phyloP scores from a whole-genome alignment of 805 yeast genomes.

The Saturnispora halmiae region DNA sequence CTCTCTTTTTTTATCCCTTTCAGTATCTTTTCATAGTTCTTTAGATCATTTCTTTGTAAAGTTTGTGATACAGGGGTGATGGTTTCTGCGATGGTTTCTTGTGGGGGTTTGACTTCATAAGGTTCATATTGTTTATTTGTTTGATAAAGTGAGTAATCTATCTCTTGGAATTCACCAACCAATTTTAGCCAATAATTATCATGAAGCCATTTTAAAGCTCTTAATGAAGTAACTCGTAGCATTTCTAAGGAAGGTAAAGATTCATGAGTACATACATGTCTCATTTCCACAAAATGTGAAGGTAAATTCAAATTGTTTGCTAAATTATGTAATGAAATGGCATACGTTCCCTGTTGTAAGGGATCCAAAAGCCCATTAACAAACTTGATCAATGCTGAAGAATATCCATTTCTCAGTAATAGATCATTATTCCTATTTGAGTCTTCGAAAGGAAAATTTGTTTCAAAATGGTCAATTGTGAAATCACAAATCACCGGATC shows the following conservation, averaged over 20 bases:
- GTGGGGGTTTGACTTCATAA: too few species aligned
- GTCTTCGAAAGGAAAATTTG: neutral
- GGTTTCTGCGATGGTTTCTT: too few species aligned
- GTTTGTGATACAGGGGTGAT: too few species aligned
- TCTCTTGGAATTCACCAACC: slow-evolving; percentile 14
- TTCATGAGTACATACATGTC: slow-evolving; percentile 92
- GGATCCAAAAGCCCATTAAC: slow-evolving; percentile 91
- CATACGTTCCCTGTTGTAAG: slow-evolving; percentile 66
- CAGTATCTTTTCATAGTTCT: slow-evolving; percentile 29
- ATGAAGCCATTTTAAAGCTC: slow-evolving; percentile 70
- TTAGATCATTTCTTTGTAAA: slow-evolving; percentile 1
- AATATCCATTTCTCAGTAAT: slow-evolving; percentile 44
- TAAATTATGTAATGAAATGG: slow-evolving; percentile 66
- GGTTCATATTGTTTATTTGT: neutral
- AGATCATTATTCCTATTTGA: slow-evolving; percentile 23
- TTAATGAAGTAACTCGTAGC: slow-evolving; percentile 47
- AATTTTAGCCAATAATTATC: slow-evolving; percentile 59
- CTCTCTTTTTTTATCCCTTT: slow-evolving; percentile 43
- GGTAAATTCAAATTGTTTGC: slow-evolving; percentile 69
- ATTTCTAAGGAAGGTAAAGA: slow-evolving; percentile 60
- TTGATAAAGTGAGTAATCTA: neutral
- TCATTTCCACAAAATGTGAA: slow-evolving; percentile 71
- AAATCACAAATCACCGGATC: slow-evolving; percentile 27
- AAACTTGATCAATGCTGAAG: slow-evolving; percentile 72
- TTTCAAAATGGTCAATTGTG: slow-evolving; percentile 2